These are phyloP conservation scores for Paramecium caudatum DNA, from an alignment of 73 alveolate genomes.

Conservation along the genomic window DNA sequence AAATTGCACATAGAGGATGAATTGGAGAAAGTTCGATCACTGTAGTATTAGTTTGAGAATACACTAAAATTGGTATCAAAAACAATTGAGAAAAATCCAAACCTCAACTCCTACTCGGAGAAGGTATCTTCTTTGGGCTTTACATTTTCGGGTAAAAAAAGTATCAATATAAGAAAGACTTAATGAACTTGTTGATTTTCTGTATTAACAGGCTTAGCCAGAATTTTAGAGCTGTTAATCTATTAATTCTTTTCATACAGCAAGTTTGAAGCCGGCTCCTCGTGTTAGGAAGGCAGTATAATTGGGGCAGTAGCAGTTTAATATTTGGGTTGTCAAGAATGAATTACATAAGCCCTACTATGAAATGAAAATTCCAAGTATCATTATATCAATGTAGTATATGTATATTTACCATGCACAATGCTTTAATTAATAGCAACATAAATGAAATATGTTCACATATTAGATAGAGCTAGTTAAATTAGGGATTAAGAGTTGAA, in stretches of 20 bases:
- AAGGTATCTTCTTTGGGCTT: not conserved
- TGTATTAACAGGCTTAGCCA: constrained; percentile 8
- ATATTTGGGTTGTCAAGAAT: constrained; percentile 36
- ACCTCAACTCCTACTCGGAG: constrained; percentile 5
- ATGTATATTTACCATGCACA: not conserved
- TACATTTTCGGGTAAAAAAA: not conserved
- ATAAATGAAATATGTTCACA: constrained; percentile 10
- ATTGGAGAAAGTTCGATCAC: constrained; percentile 39
- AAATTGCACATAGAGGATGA: constrained; percentile 34
- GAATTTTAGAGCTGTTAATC: constrained; percentile 58
- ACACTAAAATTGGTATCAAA: not conserved
- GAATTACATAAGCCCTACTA: not conserved
- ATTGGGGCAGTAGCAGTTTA: not conserved
- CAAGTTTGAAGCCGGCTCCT: constrained; percentile 30
- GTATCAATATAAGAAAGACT: not conserved
- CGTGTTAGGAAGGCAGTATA: not conserved
- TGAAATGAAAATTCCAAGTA: constrained; percentile 51
- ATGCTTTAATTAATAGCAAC: constrained; percentile 23
- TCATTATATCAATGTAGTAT: not conserved
- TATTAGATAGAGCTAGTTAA: constrained; percentile 31
- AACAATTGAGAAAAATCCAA: constrained; percentile 19
- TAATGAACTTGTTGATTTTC: constrained; percentile 7
- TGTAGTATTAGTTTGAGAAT: not conserved
- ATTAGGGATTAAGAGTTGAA: constrained; percentile 17
- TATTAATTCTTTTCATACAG: not conserved